These are phyloP conservation scores for Paratinospora sagittata DNA, from an alignment of 164 flowering plant genomes.

Conservation along the genomic window DNA sequence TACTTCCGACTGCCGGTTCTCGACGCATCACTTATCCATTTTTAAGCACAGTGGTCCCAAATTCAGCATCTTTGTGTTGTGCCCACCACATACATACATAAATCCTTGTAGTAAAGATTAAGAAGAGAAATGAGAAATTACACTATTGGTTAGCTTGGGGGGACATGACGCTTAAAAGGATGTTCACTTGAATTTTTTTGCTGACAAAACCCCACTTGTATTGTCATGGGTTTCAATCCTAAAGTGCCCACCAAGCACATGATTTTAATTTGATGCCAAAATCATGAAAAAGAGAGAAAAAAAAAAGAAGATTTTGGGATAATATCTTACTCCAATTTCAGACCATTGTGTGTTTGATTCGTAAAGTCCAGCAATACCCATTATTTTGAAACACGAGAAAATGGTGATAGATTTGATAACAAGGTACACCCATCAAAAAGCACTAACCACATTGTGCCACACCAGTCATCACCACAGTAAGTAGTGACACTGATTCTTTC, in stretches of 20 bases:
- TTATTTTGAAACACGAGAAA: background rate
- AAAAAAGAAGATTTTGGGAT: background rate
- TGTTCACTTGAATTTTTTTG: background rate
- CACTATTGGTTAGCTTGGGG: too few relatives aligned
- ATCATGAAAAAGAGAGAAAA: background rate
- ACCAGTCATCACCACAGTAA: background rate
- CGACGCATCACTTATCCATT: slow-evolving; percentile 29
- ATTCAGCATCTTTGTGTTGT: background rate
- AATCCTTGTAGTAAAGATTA: too few relatives aligned
- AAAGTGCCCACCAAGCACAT: slow-evolving; percentile 5
- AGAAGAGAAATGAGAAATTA: too few relatives aligned
- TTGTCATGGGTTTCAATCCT: background rate
- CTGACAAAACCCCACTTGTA: background rate
- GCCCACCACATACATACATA: background rate
- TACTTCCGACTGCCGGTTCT: slow-evolving; percentile 51
- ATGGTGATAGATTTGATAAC: slow-evolving; percentile 1
- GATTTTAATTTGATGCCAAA: background rate
- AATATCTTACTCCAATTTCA: slow-evolving; percentile 1
- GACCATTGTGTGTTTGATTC: slow-evolving; percentile 5
- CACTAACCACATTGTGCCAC: too few relatives aligned
- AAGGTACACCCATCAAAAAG: too few relatives aligned
- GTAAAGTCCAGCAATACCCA: slow-evolving; percentile 12
- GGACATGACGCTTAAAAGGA: background rate
- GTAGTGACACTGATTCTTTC: background rate
- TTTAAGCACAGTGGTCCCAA: slow-evolving; percentile 16